Conservation (phyloP, 352 stramenopile genomes). For the Globisporangium mamillatum region DNA sequence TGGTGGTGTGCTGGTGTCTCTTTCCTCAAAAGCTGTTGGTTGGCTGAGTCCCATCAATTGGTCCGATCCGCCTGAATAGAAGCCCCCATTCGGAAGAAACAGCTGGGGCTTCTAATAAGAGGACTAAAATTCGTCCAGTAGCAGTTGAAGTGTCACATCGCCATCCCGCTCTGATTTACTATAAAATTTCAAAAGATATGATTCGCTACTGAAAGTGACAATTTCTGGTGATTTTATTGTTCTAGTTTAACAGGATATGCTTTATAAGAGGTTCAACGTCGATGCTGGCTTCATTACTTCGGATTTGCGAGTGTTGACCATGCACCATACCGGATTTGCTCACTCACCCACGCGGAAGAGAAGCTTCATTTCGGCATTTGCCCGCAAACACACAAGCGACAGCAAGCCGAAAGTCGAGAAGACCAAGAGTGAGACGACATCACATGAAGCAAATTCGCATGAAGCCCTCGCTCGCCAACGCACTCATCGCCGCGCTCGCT, state of each 20-base stretch:
- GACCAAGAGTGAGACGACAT: background rate
- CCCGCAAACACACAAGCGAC: background rate
- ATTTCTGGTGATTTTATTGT: background rate
- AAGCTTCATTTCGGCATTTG: constrained; percentile 5
- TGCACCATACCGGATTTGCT: background rate
- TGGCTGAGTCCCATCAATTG: constrained; percentile 3
- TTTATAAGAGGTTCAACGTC: background rate
- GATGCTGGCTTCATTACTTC: background rate
- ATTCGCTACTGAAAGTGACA: background rate
- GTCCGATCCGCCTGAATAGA: background rate
- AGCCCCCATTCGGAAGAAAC: background rate
- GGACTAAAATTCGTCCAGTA: background rate
- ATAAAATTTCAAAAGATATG: background rate
- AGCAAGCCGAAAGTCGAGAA: background rate
- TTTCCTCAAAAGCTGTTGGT: background rate
- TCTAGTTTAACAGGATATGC: background rate
- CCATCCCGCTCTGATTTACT: constrained; percentile 1
- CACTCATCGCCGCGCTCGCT: background rate
- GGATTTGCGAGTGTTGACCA: constrained; percentile 2
- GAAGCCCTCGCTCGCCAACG: constrained; percentile 4
- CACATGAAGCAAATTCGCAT: background rate
- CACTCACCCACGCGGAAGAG: background rate
- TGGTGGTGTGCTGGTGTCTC: constrained; percentile 3
- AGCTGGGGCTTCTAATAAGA: constrained; percentile 5
- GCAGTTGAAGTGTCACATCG: constrained; percentile 3